phyloP scores from a whole-genome alignment of 441 rosid genomes.

The Gossypium davidsonii region DNA sequence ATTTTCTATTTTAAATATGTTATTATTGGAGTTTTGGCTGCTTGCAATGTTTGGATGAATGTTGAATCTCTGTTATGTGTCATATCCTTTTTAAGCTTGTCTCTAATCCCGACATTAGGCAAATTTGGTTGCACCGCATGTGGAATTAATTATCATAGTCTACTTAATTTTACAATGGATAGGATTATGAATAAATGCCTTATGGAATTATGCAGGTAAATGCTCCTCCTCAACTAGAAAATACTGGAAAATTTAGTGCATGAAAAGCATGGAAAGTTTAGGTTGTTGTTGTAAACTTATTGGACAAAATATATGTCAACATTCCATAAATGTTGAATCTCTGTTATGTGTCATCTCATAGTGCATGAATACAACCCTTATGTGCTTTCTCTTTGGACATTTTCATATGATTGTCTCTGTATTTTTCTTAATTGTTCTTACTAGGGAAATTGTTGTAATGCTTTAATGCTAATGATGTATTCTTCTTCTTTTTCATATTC shows the following conservation, averaged over 20 bases:
- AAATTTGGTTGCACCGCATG: background rate
- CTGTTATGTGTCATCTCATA: background rate
- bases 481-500: background rate
- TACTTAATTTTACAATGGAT: background rate
- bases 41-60: background rate
- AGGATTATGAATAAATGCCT: background rate
- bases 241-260: background rate
- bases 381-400: constrained; percentile 14
- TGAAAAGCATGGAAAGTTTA: no score
- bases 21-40: background rate
- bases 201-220: constrained; percentile 37
- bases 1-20: no score
- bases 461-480: background rate
- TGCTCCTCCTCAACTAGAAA: constrained; percentile 48
- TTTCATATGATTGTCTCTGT: constrained; percentile 14
- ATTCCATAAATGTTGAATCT: background rate
- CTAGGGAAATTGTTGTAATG: constrained; percentile 3
- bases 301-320: background rate
- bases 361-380: background rate
- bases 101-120: background rate
- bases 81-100: background rate
- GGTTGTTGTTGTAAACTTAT: no score
- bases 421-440: constrained; percentile 1
- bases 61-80: background rate
- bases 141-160: background rate